Base-by-base conservation (phyloP, 1,284 basidiomycete genomes). In the Sutorius eximius region DNA sequence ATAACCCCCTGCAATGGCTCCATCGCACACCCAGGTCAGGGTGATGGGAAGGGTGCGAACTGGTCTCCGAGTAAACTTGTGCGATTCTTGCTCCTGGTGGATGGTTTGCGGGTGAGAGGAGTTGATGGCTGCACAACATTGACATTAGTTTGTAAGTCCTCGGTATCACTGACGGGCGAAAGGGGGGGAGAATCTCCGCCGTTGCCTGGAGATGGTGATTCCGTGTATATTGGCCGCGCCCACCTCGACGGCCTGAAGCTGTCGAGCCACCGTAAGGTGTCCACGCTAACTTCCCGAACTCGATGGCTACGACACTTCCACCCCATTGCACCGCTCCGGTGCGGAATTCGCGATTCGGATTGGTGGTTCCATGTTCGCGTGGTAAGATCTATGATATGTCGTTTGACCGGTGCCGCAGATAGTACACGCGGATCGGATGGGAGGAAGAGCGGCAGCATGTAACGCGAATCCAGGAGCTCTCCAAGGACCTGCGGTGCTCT, bases 401-500 rank as follows among this genome's bases (percentile, higher is more conserved):
- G 71, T 61, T 77, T 82, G 48, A 71, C 77, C 0, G 88, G 84
- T 12, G 82, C 73, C 5, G 92, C 93, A 18, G 88, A 82, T 13
- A 98, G 79, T 66, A 89, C 80, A 27, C 82, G 82, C 30, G 89
- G 86, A 62, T 92, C 85, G 4, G 85, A 84, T 4, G 95, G 95
- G 45, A 97, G 82, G 16, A 87, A 78, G 48, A 98, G 80, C 0
- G 93, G 93, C 13, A 98, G 82, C 93, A 98, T 98, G 70, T 91
- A 84, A 56, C 94, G 81, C 22, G 91, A 93, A 70, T 98, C 94
- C 54, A 97, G 75, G 18, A 95, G 75, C 71, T 97, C 94, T 45
- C 93, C 93, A 3, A 94, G 78, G 20, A 86, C 87, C 66, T 91
- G 89, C 0, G 92, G 89, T 27, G 89, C 82, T 53, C 82, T 81